Evolutionary conservation across 116 monocot species (phyloP).

Genomic region (Papilionanthe hybrid): DNA sequence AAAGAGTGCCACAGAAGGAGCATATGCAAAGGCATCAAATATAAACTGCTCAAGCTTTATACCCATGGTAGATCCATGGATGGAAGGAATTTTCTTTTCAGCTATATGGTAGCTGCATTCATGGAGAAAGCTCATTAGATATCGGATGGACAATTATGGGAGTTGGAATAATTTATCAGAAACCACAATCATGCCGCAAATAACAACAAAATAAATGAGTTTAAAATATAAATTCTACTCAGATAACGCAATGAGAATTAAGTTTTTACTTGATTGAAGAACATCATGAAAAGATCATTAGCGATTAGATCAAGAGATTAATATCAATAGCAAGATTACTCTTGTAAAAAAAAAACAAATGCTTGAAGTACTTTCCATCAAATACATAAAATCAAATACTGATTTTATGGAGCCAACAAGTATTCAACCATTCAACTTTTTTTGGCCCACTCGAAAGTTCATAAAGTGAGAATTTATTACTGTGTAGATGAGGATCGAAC

Average conservation of each 20-base stretch:
- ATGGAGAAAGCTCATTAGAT: conserved; percentile 5
- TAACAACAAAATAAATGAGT: not conserved
- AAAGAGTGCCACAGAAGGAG: conserved; percentile 84
- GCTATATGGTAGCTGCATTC: conserved; percentile 85
- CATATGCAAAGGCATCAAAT: conserved; percentile 90
- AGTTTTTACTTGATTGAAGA: not conserved
- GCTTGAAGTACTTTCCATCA: too few species aligned
- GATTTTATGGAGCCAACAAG: too few species aligned
- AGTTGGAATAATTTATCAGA: not conserved
- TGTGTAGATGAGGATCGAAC: too few species aligned
- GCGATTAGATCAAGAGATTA: not conserved
- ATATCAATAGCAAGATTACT: not conserved
- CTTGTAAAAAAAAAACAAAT: not conserved
- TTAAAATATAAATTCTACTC: not conserved
- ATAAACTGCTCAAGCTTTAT: conserved; percentile 93
- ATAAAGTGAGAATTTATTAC: too few species aligned
- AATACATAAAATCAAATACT: too few species aligned
- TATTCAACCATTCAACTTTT: too few species aligned
- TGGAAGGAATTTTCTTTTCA: conserved; percentile 94
- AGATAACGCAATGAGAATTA: not conserved
- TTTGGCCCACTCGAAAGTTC: too few species aligned
- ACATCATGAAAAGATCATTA: not conserved
- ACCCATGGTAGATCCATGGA: conserved; percentile 68
- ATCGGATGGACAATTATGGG: not conserved
- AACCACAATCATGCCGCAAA: not conserved